A percentile compares a stretch with the other conserved stretches of the same genome.
Conservation (phyloP, 2,329 filamentous ascomycete genomes). For the Penicillium hordei region DNA sequence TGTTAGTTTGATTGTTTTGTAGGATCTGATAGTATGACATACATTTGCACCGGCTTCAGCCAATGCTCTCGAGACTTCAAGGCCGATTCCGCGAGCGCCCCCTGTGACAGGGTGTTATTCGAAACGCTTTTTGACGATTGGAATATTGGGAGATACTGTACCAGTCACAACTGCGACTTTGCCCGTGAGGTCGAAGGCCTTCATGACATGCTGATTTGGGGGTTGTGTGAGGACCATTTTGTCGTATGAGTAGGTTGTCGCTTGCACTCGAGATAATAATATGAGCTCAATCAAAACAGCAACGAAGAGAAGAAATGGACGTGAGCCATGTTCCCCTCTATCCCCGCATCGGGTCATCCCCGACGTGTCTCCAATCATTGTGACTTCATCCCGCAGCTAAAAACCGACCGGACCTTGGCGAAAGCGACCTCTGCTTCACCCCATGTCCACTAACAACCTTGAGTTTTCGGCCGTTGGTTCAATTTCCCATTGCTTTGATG, state of each 20-base stretch:
- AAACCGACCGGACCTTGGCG: too few species aligned
- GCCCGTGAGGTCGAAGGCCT: constrained; percentile 24
- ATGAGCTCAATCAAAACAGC: not conserved
- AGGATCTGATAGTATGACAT: not conserved
- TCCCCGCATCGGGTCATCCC: constrained; percentile 5
- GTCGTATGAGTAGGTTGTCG: not conserved
- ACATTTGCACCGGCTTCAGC: constrained; percentile 44
- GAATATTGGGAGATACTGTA: not conserved
- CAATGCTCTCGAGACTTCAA: constrained; percentile 42
- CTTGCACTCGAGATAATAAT: not conserved
- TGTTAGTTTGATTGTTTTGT: not conserved
- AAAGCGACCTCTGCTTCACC: not conserved
- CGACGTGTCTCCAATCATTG: not conserved
- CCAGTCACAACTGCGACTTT: constrained; percentile 32
- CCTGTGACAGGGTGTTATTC: constrained; percentile 14
- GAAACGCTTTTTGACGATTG: too few species aligned
- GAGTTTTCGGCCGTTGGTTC: not conserved
- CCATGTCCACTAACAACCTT: not conserved
- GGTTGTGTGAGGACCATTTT: constrained; percentile 27
- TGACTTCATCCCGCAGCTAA: not conserved
- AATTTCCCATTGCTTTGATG: not conserved
- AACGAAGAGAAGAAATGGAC: not conserved
- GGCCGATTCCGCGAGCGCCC: constrained; percentile 39
- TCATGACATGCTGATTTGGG: constrained; percentile 21
- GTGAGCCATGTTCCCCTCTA: not conserved